Evolutionary conservation across 768 basidiomycete genomes (phyloP).

Genomic region (Mrakia frigida): DNA sequence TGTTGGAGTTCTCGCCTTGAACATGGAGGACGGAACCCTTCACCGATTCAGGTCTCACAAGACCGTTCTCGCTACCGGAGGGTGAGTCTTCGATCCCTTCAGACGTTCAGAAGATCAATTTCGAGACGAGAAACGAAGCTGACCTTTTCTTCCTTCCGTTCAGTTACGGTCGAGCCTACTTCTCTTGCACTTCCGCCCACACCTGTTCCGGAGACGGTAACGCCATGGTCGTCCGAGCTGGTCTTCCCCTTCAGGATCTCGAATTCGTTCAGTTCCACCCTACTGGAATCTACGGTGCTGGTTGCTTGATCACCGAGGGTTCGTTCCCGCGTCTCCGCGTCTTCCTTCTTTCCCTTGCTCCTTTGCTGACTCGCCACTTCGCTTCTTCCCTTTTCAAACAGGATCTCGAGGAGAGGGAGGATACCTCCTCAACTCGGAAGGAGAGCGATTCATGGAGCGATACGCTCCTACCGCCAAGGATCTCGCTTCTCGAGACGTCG

Average conservation of each 20-base stretch:
- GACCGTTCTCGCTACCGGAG: conserved; percentile 96
- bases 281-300: conserved; percentile 98
- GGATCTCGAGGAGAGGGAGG: conserved; percentile 99
- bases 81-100: conserved; percentile 48
- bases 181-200: conserved; percentile 84
- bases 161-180: conserved; percentile 34
- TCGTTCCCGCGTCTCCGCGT: conserved; percentile 32
- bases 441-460: conserved; percentile 99
- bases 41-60: conserved; percentile 98
- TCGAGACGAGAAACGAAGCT: too few relatives aligned
- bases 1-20: conserved; percentile 96
- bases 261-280: conserved; percentile 99
- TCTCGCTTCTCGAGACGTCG: conserved; percentile 97
- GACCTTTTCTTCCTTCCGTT: neutral
- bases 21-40: conserved; percentile 99
- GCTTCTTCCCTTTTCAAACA: conserved; percentile 40
- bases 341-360: conserved; percentile 5
- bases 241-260: conserved; percentile 89
- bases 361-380: neutral
- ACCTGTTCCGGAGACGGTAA: conserved; percentile 99
- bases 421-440: conserved; percentile 94
- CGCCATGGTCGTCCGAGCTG: conserved; percentile 95
- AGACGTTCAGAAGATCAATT: too few relatives aligned
- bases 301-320: conserved; percentile 98
- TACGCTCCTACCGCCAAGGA: conserved; percentile 99